Evolutionary conservation across 2,329 filamentous ascomycete species (phyloP).

Genomic region (Penicillium sumatraense): DNA sequence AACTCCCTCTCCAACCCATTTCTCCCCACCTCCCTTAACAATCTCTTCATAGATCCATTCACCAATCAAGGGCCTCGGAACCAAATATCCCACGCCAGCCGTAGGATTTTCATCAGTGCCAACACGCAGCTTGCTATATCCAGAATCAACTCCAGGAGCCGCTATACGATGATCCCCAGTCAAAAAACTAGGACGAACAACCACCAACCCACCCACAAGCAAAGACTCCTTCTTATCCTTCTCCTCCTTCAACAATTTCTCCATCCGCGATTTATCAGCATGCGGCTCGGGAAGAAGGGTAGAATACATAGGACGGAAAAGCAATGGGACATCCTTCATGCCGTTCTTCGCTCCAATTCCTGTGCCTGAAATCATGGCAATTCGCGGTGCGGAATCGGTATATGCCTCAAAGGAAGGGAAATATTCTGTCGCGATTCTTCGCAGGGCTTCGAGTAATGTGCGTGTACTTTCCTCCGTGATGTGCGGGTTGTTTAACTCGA

Average conservation of each 20-base stretch:
- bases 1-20: conserved; percentile 27
- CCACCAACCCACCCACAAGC: conserved; percentile 22
- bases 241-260: conserved; percentile 31
- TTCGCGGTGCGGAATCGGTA: conserved; percentile 21
- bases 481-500: conserved; percentile 37
- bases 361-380: conserved; percentile 38
- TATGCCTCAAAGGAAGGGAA: conserved; percentile 9
- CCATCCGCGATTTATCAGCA: conserved; percentile 42
- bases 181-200: conserved; percentile 41
- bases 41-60: conserved; percentile 39
- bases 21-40: conserved; percentile 17
- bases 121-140: conserved; percentile 26
- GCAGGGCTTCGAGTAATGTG: conserved; percentile 31
- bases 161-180: conserved; percentile 31
- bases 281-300: conserved; percentile 35
- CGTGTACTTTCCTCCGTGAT: conserved; percentile 37
- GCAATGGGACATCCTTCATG: conserved; percentile 35
- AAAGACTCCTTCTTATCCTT: conserved; percentile 14
- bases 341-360: conserved; percentile 27
- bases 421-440: conserved; percentile 15
- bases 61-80: conserved; percentile 37
- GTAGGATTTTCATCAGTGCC: conserved; percentile 35
- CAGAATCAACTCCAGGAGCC: conserved; percentile 16
- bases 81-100: conserved; percentile 33
- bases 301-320: conserved; percentile 37